Base-by-base conservation (phyloP, 768 basidiomycete species). In the Amanita exitialis region DNA sequence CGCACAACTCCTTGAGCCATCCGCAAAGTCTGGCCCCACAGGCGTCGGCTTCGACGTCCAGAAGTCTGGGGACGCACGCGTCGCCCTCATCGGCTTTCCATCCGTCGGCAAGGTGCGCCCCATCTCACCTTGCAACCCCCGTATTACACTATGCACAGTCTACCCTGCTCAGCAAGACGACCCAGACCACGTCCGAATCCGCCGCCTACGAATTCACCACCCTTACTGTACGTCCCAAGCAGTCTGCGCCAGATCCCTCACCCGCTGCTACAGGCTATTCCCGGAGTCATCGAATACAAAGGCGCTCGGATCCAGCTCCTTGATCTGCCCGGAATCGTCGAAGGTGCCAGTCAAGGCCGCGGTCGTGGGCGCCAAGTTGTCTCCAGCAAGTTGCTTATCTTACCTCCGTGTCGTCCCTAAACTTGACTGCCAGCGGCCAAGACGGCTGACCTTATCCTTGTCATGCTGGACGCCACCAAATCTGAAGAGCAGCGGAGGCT, bases 201-300 rank as follows among this genome's bases (percentile, higher is more conserved):
- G 96, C 94, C 12, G 89, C 91, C 9, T 97, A 96, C 62, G 94
- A 97, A 64, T 97, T 96, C 67, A 96, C 93, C 2, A 95, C 90
- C 3, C 76, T 95, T 28, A 90, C 88, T 8, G 88, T 86, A 59
- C 57, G 76, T 62, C 38, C 23, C 45, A 41, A 35, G 41, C 12
- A 16, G 34, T 35, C 32, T 34, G 41, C 37, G n/a, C 47, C 20
- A 15, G 15, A 16, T 43, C 6, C 21, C 30, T 36, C 25, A 23
- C 35, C 30, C 16, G 13, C 20, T 25, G 30, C 38, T 56, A 10
- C 36, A 90, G 82, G 95, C 96, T 8, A 98, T 99, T 54, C 95
- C 96, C 32, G 96, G 96, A 44, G 96, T 98, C 3, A 80, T 98
- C 15, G 94, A 98, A 61, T 89, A 98, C 64, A 83, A 95, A 64